Evolutionary conservation across 2,329 filamentous ascomycete species (phyloP), one percentile per base, ranked within the genome.

Genomic region (Chrysosporium keratinophilum): DNA sequence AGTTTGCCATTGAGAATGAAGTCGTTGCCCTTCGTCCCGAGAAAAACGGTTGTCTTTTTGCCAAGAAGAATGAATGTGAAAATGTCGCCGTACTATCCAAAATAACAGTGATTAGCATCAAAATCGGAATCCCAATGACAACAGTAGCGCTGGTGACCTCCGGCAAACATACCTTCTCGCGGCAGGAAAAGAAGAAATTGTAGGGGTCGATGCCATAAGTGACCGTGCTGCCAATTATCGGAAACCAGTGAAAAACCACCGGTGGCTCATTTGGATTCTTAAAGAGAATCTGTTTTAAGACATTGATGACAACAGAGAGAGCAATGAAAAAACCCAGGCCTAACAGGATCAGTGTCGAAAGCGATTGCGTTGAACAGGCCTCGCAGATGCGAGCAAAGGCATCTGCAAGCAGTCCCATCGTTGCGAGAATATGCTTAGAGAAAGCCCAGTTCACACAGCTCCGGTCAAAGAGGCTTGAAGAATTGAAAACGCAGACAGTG

Each of bases 1-100:
- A 88, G 78, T 75, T 93, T 95, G 66, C 87, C 88, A 67, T 95
- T 95, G 61, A 95, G 76, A 61, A 95, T 89, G 69, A 95, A 94
- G 61, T 95, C 87, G 69, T 94, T 95, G 61, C 88, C 88, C 61
- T 83, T 79, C 35, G 85, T 83, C 53, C 89, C 88, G 57, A 95
- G 74, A 61, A 83, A 89, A 42, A 94, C 88, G 2, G 89, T 95
- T 45, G 87, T 93, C 73, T 88, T 91, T 76, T 86, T 89, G 63
- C 89, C 88, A 51, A 95, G 82, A 48, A 95, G 80, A 56, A 94
- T 74, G 65, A 95, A 95, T 15, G 89, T 95, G 69, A 93, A 95
- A 65, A 89, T 82, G 71, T 95, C 86, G 67, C 89, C 89, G 68
- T 91, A 87, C 85, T 89, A 59, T 47, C 41, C 34, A 34, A 19